phyloP scores from a whole-genome alignment of 1,284 basidiomycete species.

The Malassezia nana region DNA sequence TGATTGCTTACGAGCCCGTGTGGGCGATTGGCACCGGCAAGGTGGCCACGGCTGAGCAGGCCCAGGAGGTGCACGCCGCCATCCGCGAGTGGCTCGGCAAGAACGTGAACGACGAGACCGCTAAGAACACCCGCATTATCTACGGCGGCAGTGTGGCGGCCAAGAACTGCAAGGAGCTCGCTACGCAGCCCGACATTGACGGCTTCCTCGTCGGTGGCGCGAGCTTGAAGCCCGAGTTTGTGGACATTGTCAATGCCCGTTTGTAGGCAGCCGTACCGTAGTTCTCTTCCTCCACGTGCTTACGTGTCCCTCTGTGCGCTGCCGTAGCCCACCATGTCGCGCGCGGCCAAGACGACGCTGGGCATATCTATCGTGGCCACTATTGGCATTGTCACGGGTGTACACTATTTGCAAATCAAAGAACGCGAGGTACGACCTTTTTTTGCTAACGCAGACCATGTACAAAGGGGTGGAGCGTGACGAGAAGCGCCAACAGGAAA shows the following conservation, averaged over 20 bases:
- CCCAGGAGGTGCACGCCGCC: conserved; percentile 80
- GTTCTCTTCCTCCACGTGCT: not conserved
- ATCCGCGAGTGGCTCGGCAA: conserved; percentile 67
- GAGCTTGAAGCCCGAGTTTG: conserved; percentile 79
- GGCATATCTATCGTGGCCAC: conserved; percentile 61
- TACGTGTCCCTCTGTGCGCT: not conserved
- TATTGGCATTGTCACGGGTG: conserved; percentile 70
- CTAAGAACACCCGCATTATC: conserved; percentile 73
- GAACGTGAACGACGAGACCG: conserved; percentile 61
- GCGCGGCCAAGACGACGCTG: conserved; percentile 67
- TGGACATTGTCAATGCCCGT: conserved; percentile 69
- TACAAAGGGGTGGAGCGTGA: conserved; percentile 43
- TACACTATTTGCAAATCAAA: conserved; percentile 75
- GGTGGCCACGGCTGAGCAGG: conserved; percentile 78
- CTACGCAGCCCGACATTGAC: conserved; percentile 69
- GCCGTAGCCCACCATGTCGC: conserved; percentile 59
- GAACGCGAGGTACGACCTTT: conserved; percentile 64
- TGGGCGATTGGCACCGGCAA: conserved; percentile 99
- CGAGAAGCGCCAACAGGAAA: conserved; percentile 35
- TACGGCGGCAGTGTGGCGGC: conserved; percentile 91
- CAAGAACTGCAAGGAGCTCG: conserved; percentile 66
- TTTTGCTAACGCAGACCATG: conserved; percentile 25
- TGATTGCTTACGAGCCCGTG: conserved; percentile 72
- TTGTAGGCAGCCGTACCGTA: conserved; percentile 11
- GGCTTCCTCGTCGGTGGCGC: conserved; percentile 99